Percentiles rank a stretch among this genome's conserved stretches.
Evolutionary conservation across 176 grass and related monocot species (phyloP).

Genomic region (Phoenix roebelenii): DNA sequence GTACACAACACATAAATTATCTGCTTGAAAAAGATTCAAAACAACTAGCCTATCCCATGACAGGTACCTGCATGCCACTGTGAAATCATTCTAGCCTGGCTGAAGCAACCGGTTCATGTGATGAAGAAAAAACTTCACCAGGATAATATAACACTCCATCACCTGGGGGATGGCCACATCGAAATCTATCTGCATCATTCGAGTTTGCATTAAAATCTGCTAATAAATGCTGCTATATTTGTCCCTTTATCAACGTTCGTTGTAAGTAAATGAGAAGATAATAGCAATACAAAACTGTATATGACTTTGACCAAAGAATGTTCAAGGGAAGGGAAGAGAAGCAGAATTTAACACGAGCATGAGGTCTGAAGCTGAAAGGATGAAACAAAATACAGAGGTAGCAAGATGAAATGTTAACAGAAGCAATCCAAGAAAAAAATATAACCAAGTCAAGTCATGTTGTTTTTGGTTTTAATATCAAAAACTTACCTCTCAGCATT

Average conservation of each 20-base stretch:
- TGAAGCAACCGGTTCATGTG: slow-evolving; percentile 83
- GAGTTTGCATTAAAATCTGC: not conserved
- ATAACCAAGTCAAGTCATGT: too few relatives aligned
- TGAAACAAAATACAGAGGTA: not conserved
- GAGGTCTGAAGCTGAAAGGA: not conserved
- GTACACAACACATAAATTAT: too few relatives aligned
- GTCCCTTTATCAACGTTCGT: too few relatives aligned
- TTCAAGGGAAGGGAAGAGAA: too few relatives aligned
- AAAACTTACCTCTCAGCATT: slow-evolving; percentile 61
- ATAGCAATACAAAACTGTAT: too few relatives aligned
- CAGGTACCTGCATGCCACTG: slow-evolving; percentile 88
- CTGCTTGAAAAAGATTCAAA: not conserved
- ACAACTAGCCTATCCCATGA: not conserved
- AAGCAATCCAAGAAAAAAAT: too few relatives aligned
- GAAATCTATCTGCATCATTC: slow-evolving; percentile 54
- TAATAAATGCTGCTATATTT: too few relatives aligned
- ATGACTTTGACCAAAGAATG: too few relatives aligned
- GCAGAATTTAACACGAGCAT: too few relatives aligned
- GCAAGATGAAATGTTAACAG: too few relatives aligned
- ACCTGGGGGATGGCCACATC: slow-evolving; percentile 74
- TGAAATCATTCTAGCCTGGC: slow-evolving; percentile 69
- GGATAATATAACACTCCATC: slow-evolving; percentile 91
- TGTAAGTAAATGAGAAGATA: too few relatives aligned
- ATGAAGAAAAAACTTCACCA: slow-evolving; percentile 86
- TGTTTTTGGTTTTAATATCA: too few relatives aligned